Conservation (phyloP, 441 rosid genomes). For the Erodium moschatum region DNA sequence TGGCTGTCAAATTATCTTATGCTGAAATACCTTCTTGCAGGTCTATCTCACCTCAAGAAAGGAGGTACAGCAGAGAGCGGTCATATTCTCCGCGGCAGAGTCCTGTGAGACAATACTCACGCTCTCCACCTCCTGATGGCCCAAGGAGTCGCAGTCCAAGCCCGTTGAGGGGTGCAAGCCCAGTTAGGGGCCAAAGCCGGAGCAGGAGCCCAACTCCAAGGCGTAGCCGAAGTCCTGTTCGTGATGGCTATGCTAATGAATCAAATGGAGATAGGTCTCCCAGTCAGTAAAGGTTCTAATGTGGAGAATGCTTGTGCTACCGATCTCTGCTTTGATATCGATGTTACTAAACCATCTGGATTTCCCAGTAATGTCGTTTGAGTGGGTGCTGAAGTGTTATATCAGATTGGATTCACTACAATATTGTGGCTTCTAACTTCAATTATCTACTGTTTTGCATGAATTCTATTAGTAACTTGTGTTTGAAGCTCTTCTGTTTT, state of each 20-base stretch:
- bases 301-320: no score
- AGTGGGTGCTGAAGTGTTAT: background rate
- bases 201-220: slow-evolving; percentile 29
- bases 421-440: background rate
- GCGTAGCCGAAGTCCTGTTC: slow-evolving; percentile 36
- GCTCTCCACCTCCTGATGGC: slow-evolving; percentile 44
- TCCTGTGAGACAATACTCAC: slow-evolving; percentile 48
- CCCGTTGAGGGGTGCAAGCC: slow-evolving; percentile 33
- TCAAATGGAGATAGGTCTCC: slow-evolving; percentile 59
- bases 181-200: slow-evolving; percentile 14
- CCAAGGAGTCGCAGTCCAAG: slow-evolving; percentile 60
- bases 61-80: slow-evolving; percentile 32
- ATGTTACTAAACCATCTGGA: background rate
- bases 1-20: background rate
- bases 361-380: background rate
- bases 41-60: slow-evolving; percentile 66
- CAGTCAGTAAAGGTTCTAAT: slow-evolving; percentile 34
- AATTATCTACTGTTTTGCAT: background rate
- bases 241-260: slow-evolving; percentile 32
- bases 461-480: background rate
- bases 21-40: slow-evolving; percentile 25
- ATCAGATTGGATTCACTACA: background rate
- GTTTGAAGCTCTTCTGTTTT: background rate
- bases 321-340: background rate
- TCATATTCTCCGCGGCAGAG: slow-evolving; percentile 21